Conservation (phyloP, 306 rosid species). For the Sicyos baderoa region DNA sequence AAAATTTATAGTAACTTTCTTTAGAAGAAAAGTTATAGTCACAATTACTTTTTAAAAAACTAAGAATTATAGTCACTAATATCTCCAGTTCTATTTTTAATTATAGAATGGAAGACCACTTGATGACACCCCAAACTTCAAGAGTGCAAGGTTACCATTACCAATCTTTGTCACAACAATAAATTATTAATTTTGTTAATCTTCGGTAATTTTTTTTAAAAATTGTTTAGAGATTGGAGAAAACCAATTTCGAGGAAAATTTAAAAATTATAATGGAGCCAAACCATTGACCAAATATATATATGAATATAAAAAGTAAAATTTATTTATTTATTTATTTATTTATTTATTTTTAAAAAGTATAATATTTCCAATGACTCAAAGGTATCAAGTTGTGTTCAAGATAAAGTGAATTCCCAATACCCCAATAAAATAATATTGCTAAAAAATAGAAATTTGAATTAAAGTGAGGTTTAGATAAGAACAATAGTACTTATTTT, state of each 20-base stretch:
- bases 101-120: neutral
- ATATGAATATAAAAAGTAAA: neutral
- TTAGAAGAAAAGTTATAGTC: neutral
- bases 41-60: too few species aligned
- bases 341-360: neutral
- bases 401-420: slow-evolving; percentile 10
- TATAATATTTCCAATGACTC: neutral
- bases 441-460: slow-evolving; percentile 8
- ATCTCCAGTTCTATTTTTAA: neutral
- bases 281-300: slow-evolving; percentile 5
- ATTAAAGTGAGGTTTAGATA: slow-evolving; percentile 19
- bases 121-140: slow-evolving; percentile 1
- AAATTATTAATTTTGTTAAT: neutral
- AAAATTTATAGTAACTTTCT: neutral
- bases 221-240: neutral
- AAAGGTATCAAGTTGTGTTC: slow-evolving; percentile 12
- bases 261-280: neutral
- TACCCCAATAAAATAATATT: slow-evolving; percentile 17
- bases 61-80: neutral
- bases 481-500: neutral
- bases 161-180: neutral
- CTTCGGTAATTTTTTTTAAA: neutral
- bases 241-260: slow-evolving; percentile 1
- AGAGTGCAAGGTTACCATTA: neutral
- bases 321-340: too few species aligned